Evolutionary conservation across 768 basidiomycete species (phyloP).

Genomic region (Sutorius australiensis): DNA sequence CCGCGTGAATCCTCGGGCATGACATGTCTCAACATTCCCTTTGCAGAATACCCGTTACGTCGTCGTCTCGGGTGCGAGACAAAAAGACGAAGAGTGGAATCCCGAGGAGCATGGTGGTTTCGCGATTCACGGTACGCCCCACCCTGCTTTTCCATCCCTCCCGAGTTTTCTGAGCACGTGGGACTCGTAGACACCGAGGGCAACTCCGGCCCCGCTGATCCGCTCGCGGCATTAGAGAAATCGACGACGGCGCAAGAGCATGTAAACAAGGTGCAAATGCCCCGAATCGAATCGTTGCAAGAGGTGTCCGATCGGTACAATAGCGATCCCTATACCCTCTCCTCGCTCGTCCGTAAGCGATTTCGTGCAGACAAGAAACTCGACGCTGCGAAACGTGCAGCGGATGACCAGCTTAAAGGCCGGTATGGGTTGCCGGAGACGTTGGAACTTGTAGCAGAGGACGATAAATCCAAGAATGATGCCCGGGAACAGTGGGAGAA

Average conservation of each 20-base stretch:
- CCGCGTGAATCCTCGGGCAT: neutral
- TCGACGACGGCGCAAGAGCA: slow-evolving; percentile 72
- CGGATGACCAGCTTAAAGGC: slow-evolving; percentile 68
- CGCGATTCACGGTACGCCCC: slow-evolving; percentile 70
- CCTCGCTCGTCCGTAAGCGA: slow-evolving; percentile 66
- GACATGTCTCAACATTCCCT: neutral
- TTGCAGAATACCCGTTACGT: slow-evolving; percentile 90
- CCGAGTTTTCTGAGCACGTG: neutral
- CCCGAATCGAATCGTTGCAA: slow-evolving; percentile 79
- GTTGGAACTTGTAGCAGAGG: slow-evolving; percentile 62
- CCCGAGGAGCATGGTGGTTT: slow-evolving; percentile 95
- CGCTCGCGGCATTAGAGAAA: slow-evolving; percentile 87
- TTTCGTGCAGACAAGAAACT: slow-evolving; percentile 88
- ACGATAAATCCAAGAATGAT: slow-evolving; percentile 52
- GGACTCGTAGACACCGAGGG: slow-evolving; percentile 60
- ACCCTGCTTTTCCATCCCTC: neutral
- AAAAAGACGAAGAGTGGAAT: slow-evolving; percentile 96
- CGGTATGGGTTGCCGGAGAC: slow-evolving; percentile 74
- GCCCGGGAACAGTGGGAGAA: slow-evolving; percentile 63
- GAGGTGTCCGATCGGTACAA: slow-evolving; percentile 73
- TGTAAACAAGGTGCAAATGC: slow-evolving; percentile 68
- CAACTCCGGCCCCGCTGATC: slow-evolving; percentile 63
- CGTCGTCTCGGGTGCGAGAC: slow-evolving; percentile 86
- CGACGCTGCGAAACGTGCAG: slow-evolving; percentile 59
- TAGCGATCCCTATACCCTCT: slow-evolving; percentile 83